Percentiles rank a stretch among this genome's conserved stretches.
These are phyloP conservation scores for Thermothielavioides terrestris DNA, from an alignment of 495 filamentous ascomycete species.

Conservation along the genomic window DNA sequence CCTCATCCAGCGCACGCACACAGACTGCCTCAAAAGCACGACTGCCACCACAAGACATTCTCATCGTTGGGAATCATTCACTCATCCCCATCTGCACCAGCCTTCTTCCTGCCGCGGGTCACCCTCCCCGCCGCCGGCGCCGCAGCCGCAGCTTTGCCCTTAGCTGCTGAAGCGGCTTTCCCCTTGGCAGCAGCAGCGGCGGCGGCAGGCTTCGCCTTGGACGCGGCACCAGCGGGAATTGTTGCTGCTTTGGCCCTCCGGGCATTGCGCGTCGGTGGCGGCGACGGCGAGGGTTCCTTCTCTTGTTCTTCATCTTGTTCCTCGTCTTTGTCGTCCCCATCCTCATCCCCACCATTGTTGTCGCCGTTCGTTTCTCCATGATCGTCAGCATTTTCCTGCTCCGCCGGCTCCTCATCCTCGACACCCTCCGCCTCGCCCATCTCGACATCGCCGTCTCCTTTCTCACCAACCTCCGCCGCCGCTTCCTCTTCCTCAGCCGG, in stretches of 20 bases:
- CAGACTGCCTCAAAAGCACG: background rate
- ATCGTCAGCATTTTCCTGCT: too few relatives aligned
- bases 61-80: too few relatives aligned
- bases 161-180: background rate
- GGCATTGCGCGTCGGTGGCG: background rate
- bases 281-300: background rate
- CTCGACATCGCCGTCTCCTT: constrained; percentile 6
- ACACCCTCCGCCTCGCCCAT: constrained; percentile 10
- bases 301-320: too few relatives aligned
- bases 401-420: constrained; percentile 4
- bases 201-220: background rate
- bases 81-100: background rate
- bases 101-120: constrained; percentile 5
- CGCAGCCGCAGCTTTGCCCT: constrained; percentile 7
- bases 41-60: background rate
- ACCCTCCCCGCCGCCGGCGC: constrained; percentile 1
- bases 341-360: too few relatives aligned
- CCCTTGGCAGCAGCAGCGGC: background rate
- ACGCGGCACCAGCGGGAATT: background rate
- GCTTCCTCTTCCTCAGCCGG: background rate
- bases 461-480: constrained; percentile 5
- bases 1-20: background rate
- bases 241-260: background rate
- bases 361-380: too few relatives aligned
- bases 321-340: too few relatives aligned